A percentile compares a stretch with the other conserved stretches of the same genome.
These are phyloP conservation scores for Trichoderma aggressivum DNA, from an alignment of 2,329 filamentous ascomycete species.

Conservation along the genomic window DNA sequence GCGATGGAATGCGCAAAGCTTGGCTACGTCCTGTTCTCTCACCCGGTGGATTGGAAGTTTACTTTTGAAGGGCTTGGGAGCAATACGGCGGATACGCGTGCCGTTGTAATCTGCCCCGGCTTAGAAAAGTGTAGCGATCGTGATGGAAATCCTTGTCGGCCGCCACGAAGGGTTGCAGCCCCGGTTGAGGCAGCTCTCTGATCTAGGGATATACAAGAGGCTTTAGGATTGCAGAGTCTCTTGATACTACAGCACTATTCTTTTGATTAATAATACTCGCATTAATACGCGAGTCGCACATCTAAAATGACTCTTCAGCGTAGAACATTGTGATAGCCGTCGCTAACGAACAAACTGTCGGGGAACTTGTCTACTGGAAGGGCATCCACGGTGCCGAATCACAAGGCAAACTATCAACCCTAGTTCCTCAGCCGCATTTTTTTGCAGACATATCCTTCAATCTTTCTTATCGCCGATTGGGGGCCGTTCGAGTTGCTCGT, in stretches of 20 bases:
- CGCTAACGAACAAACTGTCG: neutral
- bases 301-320: neutral
- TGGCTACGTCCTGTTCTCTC: conserved; percentile 42
- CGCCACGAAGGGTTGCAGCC: conserved; percentile 25
- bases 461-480: neutral
- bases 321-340: neutral
- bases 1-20: conserved; percentile 40
- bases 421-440: neutral
- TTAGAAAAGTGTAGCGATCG: conserved; percentile 29
- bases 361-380: neutral
- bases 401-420: neutral
- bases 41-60: conserved; percentile 40
- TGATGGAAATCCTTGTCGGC: conserved; percentile 26
- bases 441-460: neutral
- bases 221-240: neutral
- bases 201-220: neutral
- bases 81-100: neutral
- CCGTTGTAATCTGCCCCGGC: conserved; percentile 27
- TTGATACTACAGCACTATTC: neutral
- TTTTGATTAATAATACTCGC: neutral
- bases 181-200: conserved; percentile 13
- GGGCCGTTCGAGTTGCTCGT: neutral
- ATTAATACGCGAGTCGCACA: neutral
- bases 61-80: conserved; percentile 22
- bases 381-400: neutral